These are phyloP conservation scores for Lichtheimia hyalospora DNA, from an alignment of 371 early-diverging fungal species.

Conservation along the genomic window DNA sequence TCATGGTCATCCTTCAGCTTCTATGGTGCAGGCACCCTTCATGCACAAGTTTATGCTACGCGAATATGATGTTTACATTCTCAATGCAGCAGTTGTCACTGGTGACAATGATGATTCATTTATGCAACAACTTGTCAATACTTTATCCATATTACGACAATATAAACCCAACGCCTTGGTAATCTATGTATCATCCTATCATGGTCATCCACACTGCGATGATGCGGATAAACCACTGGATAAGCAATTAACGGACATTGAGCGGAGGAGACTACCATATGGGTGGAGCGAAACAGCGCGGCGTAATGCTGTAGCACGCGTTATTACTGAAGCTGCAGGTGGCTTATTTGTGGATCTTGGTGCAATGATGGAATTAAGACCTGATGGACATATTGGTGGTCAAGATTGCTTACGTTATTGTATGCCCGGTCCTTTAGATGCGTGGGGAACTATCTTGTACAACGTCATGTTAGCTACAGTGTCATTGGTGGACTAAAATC, in stretches of 20 bases:
- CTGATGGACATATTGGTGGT: slow-evolving; percentile 62
- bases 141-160: slow-evolving; percentile 45
- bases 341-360: slow-evolving; percentile 60
- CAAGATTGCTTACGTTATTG: slow-evolving; percentile 62
- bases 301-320: slow-evolving; percentile 56
- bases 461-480: slow-evolving; percentile 38
- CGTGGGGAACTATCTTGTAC: slow-evolving; percentile 51
- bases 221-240: slow-evolving; percentile 37
- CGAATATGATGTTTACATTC: slow-evolving; percentile 43
- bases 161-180: slow-evolving; percentile 41
- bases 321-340: slow-evolving; percentile 56
- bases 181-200: slow-evolving; percentile 50
- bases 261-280: slow-evolving; percentile 42
- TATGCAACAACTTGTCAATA: slow-evolving; percentile 39
- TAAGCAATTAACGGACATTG: slow-evolving; percentile 22
- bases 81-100: slow-evolving; percentile 47
- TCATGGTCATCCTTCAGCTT: slow-evolving; percentile 36
- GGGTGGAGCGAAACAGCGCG: slow-evolving; percentile 54
- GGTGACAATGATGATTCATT: slow-evolving; percentile 48
- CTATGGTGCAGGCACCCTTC: slow-evolving; percentile 52
- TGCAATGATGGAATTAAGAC: slow-evolving; percentile 46
- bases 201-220: slow-evolving; percentile 49
- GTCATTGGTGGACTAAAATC: not conserved
- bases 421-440: slow-evolving; percentile 65
- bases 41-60: slow-evolving; percentile 30